Evolutionary conservation across 1,139 yeast species (phyloP), one percentile per base, ranked within the genome.

Genomic region (Taphrina confusa): DNA sequence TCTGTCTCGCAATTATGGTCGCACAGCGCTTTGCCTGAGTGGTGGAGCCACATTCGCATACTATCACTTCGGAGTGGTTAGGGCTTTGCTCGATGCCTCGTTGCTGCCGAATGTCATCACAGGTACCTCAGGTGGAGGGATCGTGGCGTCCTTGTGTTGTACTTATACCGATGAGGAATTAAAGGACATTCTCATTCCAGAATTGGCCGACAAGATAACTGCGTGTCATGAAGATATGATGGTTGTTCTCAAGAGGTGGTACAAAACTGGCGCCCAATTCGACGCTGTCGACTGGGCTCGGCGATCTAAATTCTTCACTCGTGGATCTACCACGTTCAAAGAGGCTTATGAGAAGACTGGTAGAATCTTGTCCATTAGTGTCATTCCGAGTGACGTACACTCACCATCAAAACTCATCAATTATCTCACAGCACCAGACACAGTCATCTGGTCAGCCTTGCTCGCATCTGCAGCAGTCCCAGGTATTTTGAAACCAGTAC

Each of bases 391-490:
- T 4, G 92, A 87, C 69, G 87, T 89, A 0, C 87, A 85, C 70
- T 83, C 91, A 0, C 94, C 95, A 0, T 90, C 84, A 3, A 86
- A 87, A 68, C 74, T 87, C 60, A 84, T 92, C 71, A 87, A 87
- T 67, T 83, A 83, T 67, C 79, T 85, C 61, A 87, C 94, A 0
- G 81, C 91, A 5, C 94, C 94, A 9, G 80, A 85, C 70, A 85
- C 92, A 69, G 84, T 86, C n/a, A 83, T 87, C 20, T 87, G 94
- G 94, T 82, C 88, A 1, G 77, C 91, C 0, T 73, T 87, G 64
- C 74, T 87, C 49, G 94, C 94, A 0, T 83, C 90, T 11, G 82
- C 89, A 3, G 94, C 94, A 0, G 94, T 87, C 6, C 94, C 94
- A 0, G 94, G 94, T 0, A 84, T 87, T n/a, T 74, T 87, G 61